Evolutionary conservation across 2,329 filamentous ascomycete genomes (phyloP).

Genomic region (Colletotrichum aenigma): DNA sequence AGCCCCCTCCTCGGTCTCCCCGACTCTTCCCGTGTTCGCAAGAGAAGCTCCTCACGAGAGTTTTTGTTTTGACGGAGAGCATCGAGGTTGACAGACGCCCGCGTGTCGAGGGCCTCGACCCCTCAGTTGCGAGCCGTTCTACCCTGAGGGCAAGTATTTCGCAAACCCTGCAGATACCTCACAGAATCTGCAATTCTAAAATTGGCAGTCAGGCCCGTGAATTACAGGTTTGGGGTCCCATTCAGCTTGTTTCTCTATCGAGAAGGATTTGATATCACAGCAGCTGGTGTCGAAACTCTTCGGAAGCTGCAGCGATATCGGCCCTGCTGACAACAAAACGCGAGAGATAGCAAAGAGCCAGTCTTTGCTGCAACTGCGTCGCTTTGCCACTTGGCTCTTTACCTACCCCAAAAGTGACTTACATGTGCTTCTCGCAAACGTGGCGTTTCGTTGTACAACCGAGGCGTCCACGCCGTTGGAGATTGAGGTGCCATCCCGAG

Average conservation of each 20-base stretch:
- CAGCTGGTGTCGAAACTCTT: not conserved
- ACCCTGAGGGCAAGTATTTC: not conserved
- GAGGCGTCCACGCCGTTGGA: not conserved
- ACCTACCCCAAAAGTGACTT: not conserved
- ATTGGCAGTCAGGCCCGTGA: not conserved
- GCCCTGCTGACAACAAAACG: not conserved
- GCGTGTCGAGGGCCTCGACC: not conserved
- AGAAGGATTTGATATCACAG: not conserved
- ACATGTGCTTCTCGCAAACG: not conserved
- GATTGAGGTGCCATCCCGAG: not conserved
- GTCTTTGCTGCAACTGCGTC: not conserved
- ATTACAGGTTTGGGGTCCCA: not conserved
- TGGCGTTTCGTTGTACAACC: not conserved
- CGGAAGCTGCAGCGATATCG: not conserved
- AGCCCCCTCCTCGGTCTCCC: not conserved
- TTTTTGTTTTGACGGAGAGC: not conserved
- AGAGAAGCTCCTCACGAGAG: not conserved
- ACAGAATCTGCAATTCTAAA: not conserved
- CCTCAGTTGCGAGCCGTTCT: not conserved
- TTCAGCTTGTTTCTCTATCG: not conserved
- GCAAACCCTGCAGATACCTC: not conserved
- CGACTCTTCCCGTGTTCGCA: constrained; percentile 1
- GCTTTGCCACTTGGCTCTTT: not conserved
- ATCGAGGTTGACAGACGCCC: not conserved
- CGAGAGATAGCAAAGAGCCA: not conserved